These are phyloP conservation scores for Argentina anserina DNA, from an alignment of 306 rosid genomes.

Conservation along the genomic window DNA sequence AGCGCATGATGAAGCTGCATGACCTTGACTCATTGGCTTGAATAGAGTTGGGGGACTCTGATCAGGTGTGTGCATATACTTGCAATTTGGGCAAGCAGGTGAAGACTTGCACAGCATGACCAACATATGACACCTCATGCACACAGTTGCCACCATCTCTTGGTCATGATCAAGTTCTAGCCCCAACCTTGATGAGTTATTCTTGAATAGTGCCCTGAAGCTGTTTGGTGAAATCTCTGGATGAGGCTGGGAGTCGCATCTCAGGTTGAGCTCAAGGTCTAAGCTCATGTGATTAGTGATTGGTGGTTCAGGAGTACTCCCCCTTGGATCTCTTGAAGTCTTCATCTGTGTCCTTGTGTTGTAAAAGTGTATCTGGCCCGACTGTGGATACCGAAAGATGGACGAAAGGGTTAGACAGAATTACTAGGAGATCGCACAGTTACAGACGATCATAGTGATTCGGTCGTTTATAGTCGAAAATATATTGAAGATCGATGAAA, in stretches of 20 bases:
- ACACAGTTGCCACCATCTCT: slow-evolving; percentile 89
- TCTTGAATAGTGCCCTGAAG: background rate
- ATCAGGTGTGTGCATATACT: slow-evolving; percentile 71
- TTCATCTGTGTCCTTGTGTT: slow-evolving; percentile 59
- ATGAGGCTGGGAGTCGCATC: slow-evolving; percentile 18
- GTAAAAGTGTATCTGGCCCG: slow-evolving; percentile 70
- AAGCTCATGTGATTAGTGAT: slow-evolving; percentile 43
- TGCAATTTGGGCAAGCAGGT: slow-evolving; percentile 93
- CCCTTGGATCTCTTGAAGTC: slow-evolving; percentile 46
- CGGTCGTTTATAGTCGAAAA: background rate
- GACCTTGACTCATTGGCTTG: slow-evolving; percentile 34
- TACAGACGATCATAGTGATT: background rate
- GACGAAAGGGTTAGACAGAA: background rate
- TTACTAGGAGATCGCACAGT: background rate
- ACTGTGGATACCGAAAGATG: slow-evolving; percentile 33
- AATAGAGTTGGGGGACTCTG: slow-evolving; percentile 53
- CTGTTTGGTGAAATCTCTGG: slow-evolving; percentile 4
- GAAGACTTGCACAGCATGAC: slow-evolving; percentile 87
- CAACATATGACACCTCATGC: slow-evolving; percentile 80
- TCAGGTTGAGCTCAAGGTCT: slow-evolving; percentile 82
- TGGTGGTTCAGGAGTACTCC: slow-evolving; percentile 29
- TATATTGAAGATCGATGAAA: too few relatives aligned
- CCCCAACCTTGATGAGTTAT: slow-evolving; percentile 45
- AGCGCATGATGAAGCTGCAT: slow-evolving; percentile 36
- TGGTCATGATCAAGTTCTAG: slow-evolving; percentile 31